Conservation (phyloP, 2,329 filamentous ascomycete genomes). For the Trichothecium sympodiale region DNA sequence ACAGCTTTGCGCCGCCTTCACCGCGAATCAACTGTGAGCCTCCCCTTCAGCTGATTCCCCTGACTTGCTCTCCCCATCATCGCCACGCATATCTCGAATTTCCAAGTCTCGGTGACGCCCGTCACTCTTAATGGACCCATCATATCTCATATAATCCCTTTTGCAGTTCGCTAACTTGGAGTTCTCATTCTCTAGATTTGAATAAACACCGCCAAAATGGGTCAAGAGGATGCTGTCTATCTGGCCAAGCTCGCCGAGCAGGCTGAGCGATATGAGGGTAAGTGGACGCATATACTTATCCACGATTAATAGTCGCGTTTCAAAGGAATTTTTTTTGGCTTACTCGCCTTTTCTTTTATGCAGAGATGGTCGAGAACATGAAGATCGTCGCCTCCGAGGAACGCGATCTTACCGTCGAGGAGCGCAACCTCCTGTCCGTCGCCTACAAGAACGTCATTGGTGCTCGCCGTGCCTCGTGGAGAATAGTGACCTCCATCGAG, state of each 20-base stretch:
- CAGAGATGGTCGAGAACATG: constrained; percentile 99
- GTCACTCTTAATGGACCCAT: no score
- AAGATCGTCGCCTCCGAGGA: constrained; percentile 90
- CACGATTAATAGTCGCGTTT: not conserved
- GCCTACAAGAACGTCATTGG: constrained; percentile 99
- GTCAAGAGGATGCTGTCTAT: constrained; percentile 98
- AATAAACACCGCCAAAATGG: constrained; percentile 58
- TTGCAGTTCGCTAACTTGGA: constrained; percentile 8
- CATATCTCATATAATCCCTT: not conserved
- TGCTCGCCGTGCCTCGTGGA: constrained; percentile 92
- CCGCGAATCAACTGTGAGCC: no score
- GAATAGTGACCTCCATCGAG: constrained; percentile 97
- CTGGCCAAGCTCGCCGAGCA: constrained; percentile 99
- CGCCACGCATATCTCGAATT: no score
- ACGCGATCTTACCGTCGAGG: constrained; percentile 77
- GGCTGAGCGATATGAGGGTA: constrained; percentile 99
- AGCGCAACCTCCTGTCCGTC: constrained; percentile 94
- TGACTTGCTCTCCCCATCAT: no score
- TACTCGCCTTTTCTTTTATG: not conserved
- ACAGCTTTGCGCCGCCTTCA: no score
- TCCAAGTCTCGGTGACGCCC: no score
- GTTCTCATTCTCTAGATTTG: not conserved
- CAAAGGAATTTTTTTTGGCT: not conserved
- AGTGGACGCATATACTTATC: constrained; percentile 17
- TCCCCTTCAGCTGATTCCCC: no score